A percentile compares a stretch with the other conserved stretches of the same genome.
These are phyloP conservation scores for Panellus pusillus DNA, from an alignment of 768 basidiomycete species.

Conservation along the genomic window DNA sequence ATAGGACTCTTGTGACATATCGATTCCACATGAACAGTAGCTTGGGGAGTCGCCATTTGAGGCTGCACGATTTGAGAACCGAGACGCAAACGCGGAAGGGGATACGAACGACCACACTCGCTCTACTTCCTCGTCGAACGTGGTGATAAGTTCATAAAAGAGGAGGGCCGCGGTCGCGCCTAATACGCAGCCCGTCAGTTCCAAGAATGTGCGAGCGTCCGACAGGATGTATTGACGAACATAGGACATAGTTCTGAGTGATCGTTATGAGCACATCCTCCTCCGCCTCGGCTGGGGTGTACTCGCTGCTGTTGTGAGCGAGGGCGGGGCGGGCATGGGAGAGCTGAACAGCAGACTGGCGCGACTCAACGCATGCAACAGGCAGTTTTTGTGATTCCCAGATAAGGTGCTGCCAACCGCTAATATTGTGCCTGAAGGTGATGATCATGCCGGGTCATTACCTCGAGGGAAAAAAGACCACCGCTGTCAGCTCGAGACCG, in stretches of 20 bases:
- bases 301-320: conserved; percentile 11
- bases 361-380: background rate
- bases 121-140: conserved; percentile 26
- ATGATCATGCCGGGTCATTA: too few relatives aligned
- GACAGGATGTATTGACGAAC: background rate
- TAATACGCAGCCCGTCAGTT: background rate
- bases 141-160: conserved; percentile 29
- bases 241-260: conserved; percentile 11
- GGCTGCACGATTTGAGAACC: conserved; percentile 9
- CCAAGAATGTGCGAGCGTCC: background rate
- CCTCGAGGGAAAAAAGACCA: too few relatives aligned
- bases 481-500: too few relatives aligned
- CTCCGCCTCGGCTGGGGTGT: conserved; percentile 7
- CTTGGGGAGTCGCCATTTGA: conserved; percentile 23
- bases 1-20: conserved; percentile 16
- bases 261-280: conserved; percentile 1
- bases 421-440: too few relatives aligned
- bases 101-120: conserved; percentile 32
- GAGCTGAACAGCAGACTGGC: background rate
- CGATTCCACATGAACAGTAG: conserved; percentile 22
- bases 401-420: too few relatives aligned
- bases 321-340: conserved; percentile 15
- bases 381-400: too few relatives aligned
- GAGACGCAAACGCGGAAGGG: background rate
- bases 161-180: conserved; percentile 28